Conservation (phyloP, 2,329 filamentous ascomycete species). For the Colletotrichum phormii region DNA sequence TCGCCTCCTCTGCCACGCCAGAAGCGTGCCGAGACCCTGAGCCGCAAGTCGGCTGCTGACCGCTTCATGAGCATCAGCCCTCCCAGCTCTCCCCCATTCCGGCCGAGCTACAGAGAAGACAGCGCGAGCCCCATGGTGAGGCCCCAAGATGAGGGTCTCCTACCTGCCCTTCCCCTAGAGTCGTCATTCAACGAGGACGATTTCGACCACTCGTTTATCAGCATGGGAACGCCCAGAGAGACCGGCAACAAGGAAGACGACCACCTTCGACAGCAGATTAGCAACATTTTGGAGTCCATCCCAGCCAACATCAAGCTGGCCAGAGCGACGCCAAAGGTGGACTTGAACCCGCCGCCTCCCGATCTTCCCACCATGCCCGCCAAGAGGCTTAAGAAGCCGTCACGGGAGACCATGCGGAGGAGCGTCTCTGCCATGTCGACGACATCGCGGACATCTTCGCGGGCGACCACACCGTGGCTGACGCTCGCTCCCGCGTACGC, state of each 20-base stretch:
- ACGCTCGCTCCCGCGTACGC: conserved; percentile 72
- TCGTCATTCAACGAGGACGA: conserved; percentile 61
- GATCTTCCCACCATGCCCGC: conserved; percentile 67
- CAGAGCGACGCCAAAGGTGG: conserved; percentile 58
- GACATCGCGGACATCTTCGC: conserved; percentile 50
- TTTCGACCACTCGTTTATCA: conserved; percentile 54
- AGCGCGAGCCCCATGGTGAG: conserved; percentile 30
- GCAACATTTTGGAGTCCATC: conserved; percentile 80
- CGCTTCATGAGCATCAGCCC: conserved; percentile 55
- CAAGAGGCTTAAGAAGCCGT: conserved; percentile 57
- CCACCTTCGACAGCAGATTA: conserved; percentile 83
- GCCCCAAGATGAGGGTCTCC: conserved; percentile 33
- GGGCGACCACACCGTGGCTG: conserved; percentile 74
- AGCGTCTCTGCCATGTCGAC: conserved; percentile 62
- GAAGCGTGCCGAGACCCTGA: conserved; percentile 26
- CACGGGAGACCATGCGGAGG: conserved; percentile 57
- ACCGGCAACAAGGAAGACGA: conserved; percentile 65
- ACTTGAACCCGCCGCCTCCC: conserved; percentile 70
- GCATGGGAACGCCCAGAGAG: conserved; percentile 49
- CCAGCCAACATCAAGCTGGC: conserved; percentile 83
- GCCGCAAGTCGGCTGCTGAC: conserved; percentile 10
- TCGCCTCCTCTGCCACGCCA: conserved; percentile 55
- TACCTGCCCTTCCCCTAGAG: conserved; percentile 55
- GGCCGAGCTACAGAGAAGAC: conserved; percentile 16
- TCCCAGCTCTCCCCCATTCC: conserved; percentile 60